A percentile compares a stretch with the other conserved stretches of the same genome.
Evolutionary conservation across 164 flowering plant species (phyloP).

Genomic region (Warburgia ugandensis): DNA sequence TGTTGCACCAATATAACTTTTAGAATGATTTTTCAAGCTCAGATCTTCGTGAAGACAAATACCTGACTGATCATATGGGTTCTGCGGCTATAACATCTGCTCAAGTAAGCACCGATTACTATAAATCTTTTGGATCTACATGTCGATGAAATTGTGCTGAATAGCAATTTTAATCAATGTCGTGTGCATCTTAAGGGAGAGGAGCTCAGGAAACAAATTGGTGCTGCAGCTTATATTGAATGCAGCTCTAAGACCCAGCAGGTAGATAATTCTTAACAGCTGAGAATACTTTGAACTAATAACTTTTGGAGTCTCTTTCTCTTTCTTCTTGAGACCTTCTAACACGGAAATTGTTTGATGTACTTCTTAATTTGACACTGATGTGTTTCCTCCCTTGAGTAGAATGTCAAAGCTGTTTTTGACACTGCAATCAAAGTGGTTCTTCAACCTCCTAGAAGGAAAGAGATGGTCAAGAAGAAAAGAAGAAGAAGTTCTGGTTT

Average conservation of each 20-base stretch:
- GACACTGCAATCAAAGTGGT: conserved; percentile 98
- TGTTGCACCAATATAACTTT: not conserved
- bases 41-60: conserved; percentile 90
- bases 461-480: conserved; percentile 62
- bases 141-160: not conserved
- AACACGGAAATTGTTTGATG: not conserved
- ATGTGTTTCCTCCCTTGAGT: conserved; percentile 1
- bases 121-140: not conserved
- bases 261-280: no score
- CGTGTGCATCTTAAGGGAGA: not conserved
- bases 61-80: conserved; percentile 63
- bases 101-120: conserved; percentile 38
- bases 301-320: not conserved
- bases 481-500: conserved; percentile 59
- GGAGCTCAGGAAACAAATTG: conserved; percentile 93
- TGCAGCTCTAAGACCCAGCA: conserved; percentile 99
- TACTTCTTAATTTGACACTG: not conserved
- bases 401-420: conserved; percentile 98
- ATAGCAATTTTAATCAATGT: not conserved
- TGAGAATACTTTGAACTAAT: not conserved
- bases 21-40: not conserved
- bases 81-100: conserved; percentile 62
- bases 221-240: conserved; percentile 95
- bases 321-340: not conserved
- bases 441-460: conserved; percentile 95